Base-by-base conservation (phyloP, 352 stramenopile species). In the Phytophthora palmivora region DNA sequence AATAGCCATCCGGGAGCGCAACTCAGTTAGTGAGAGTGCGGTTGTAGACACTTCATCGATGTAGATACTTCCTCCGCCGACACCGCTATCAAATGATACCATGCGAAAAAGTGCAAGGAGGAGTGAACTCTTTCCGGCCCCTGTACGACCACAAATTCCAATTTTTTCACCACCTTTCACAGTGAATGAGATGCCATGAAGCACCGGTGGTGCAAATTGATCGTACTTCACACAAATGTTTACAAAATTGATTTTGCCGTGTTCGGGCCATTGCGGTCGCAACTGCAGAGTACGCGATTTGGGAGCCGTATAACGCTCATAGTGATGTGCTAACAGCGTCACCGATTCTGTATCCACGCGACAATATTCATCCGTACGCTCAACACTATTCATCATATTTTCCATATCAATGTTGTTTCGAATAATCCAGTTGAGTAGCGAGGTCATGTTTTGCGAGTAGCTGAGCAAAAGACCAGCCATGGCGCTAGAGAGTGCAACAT, bases 391-490 rank as follows among this genome's bases (percentile, higher is more conserved):
- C 79, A 99, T 97, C 55, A 97, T 91, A 30, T 96, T 97, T 57
- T 98, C 95, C 48, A 98, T 78, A 55, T 99, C 95, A 55, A 88
- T 96, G 15, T 88, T 88, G 82, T 91, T 97, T 41, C 95, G 87
- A 33, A 99, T 94, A 41, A 93, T 94, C 95, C 95, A 99, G 64
- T 98, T 98, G 6, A 99, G 79, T n/a, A 90, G 63, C 32, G 87
- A 84, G 6, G 95, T 98, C 36, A 98, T 87, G 33, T 67, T 86
- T 14, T 98, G 71, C 24, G 97, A 94, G 74, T 98, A 99, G 32
- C 87, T 97, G 9, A 99, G 83, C 45, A 95, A 70, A n/a, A 99
- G 69, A 4, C 95, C 97, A 33, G 89, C 95, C 50, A 95, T 88
- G 1, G 87, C 91, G 65, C 85, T 97, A 4, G 79, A 82, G 8